Conservation (phyloP, 495 filamentous ascomycete species). For the Thermothielavioides terrestris region DNA sequence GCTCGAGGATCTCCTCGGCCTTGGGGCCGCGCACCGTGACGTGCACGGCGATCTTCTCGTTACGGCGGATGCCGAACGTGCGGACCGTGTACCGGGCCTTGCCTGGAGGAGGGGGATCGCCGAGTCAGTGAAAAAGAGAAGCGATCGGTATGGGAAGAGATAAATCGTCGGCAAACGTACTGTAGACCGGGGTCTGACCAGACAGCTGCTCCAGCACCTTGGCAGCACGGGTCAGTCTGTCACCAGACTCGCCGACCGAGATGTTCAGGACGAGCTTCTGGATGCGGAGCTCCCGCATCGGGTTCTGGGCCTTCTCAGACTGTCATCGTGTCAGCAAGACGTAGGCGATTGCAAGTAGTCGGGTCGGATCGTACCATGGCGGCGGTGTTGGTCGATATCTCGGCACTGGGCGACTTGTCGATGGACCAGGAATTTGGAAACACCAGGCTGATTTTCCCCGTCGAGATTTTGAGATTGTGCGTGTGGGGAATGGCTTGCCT, state of each 20-base stretch:
- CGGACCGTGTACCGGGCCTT: conserved; percentile 99
- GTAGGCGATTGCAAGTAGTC: not conserved
- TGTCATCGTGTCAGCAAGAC: conserved; percentile 27
- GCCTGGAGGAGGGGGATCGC: conserved; percentile 41
- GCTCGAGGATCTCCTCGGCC: conserved; percentile 99
- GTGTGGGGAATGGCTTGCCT: conserved; percentile 12
- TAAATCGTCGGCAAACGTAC: conserved; percentile 37
- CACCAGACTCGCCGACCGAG: conserved; percentile 99
- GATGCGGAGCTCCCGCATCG: conserved; percentile 99
- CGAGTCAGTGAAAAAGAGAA: not conserved
- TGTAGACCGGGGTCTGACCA: conserved; percentile 99
- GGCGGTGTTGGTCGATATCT: conserved; percentile 22
- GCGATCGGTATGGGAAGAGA: not conserved
- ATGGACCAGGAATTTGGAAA: conserved; percentile 13
- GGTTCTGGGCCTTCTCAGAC: conserved; percentile 79
- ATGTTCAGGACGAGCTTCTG: conserved; percentile 99
- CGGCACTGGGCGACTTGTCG: conserved; percentile 15
- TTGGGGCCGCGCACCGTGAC: conserved; percentile 99
- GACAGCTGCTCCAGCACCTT: conserved; percentile 99
- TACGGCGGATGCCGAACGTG: conserved; percentile 99
- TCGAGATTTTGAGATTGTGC: conserved; percentile 25
- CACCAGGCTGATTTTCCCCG: conserved; percentile 19
- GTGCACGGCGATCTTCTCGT: conserved; percentile 99
- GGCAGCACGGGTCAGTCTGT: conserved; percentile 98
- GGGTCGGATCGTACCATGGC: conserved; percentile 19